These are phyloP conservation scores for Fusarium liriodendri DNA, from an alignment of 2,329 filamentous ascomycete species.

Conservation along the genomic window DNA sequence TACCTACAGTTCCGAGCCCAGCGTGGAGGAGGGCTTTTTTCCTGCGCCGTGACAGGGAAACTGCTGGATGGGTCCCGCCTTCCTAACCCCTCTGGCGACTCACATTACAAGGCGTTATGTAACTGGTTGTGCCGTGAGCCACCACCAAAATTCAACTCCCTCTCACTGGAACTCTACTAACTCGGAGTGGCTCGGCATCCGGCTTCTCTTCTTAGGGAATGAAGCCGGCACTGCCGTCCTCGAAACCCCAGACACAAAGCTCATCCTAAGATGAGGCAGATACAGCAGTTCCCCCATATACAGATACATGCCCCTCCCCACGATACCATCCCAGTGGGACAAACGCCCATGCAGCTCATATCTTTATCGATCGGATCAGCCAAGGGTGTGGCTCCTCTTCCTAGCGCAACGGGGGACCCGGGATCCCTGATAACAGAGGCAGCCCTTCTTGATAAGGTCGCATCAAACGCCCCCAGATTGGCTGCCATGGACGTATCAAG, in stretches of 20 bases:
- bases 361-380: conserved; percentile 27
- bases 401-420: conserved; percentile 24
- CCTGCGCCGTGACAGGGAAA: conserved; percentile 6
- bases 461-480: conserved; percentile 25
- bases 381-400: conserved; percentile 28
- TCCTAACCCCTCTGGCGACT: conserved; percentile 25
- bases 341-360: conserved; percentile 3
- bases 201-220: conserved; percentile 9
- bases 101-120: conserved; percentile 33
- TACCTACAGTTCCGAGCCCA: not conserved
- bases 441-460: conserved; percentile 28
- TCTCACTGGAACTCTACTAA: conserved; percentile 10
- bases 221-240: not conserved
- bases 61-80: conserved; percentile 22
- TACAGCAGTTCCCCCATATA: not conserved
- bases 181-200: conserved; percentile 21
- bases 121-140: conserved; percentile 17
- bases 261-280: not conserved
- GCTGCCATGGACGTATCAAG: conserved; percentile 4
- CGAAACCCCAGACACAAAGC: not conserved
- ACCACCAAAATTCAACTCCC: conserved; percentile 29
- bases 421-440: conserved; percentile 24
- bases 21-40: conserved; percentile 19
- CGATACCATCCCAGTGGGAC: not conserved
- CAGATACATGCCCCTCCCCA: not conserved